These are phyloP conservation scores for Alternaria conjuncta DNA, from an alignment of 2,329 filamentous ascomycete genomes.

Conservation along the genomic window DNA sequence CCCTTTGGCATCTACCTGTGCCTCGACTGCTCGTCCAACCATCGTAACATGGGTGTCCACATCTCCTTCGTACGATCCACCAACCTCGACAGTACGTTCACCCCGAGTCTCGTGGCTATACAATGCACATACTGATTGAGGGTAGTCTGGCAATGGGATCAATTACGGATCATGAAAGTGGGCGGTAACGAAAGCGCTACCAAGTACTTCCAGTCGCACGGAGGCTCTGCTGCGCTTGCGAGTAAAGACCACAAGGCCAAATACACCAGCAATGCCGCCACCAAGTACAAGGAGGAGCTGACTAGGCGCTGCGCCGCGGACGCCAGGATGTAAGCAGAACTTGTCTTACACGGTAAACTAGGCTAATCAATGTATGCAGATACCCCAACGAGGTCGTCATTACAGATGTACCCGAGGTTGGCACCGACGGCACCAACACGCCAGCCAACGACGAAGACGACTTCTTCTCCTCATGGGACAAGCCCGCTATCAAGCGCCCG, in stretches of 20 bases:
- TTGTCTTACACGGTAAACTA: not conserved
- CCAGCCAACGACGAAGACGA: conserved; percentile 89
- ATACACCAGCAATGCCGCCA: conserved; percentile 90
- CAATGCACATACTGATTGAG: conserved; percentile 32
- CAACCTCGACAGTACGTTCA: conserved; percentile 88
- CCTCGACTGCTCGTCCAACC: conserved; percentile 95
- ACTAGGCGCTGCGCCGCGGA: conserved; percentile 84
- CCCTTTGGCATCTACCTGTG: conserved; percentile 98
- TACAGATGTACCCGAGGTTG: conserved; percentile 69
- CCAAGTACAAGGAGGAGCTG: conserved; percentile 97
- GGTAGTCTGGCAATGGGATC: conserved; percentile 92
- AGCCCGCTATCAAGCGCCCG: conserved; percentile 93
- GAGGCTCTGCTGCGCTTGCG: conserved; percentile 88
- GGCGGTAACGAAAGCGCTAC: conserved; percentile 97
- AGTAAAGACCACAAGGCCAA: conserved; percentile 98
- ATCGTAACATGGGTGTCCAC: conserved; percentile 96
- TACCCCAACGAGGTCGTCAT: conserved; percentile 86
- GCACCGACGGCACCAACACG: conserved; percentile 70
- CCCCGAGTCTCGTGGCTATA: not conserved
- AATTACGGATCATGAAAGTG: conserved; percentile 96
- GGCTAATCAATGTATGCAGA: conserved; percentile 61
- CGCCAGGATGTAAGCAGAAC: conserved; percentile 73
- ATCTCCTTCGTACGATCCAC: conserved; percentile 99
- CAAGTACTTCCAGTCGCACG: conserved; percentile 97
- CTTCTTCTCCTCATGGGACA: conserved; percentile 99